A percentile compares a stretch with the other conserved stretches of the same genome.
These are phyloP conservation scores for Amoebophrya sp. DNA, from an alignment of 169 alveolate genomes.

Conservation along the genomic window DNA sequence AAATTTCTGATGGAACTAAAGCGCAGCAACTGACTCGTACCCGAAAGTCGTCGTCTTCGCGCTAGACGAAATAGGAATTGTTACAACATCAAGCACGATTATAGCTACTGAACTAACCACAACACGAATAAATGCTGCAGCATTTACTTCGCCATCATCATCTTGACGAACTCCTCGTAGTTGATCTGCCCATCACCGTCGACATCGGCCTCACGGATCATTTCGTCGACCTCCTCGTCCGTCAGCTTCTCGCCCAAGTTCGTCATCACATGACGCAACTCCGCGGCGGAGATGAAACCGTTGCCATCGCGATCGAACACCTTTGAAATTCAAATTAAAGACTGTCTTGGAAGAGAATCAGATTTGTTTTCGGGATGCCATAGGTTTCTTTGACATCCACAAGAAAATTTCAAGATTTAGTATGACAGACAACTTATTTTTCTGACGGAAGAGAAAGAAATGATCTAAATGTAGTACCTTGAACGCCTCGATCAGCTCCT, in stretches of 20 bases:
- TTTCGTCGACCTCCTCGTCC: slow-evolving; percentile 98
- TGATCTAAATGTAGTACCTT: too few species aligned
- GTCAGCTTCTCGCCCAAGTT: slow-evolving; percentile 96
- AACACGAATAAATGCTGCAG: too few species aligned
- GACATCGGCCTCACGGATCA: slow-evolving; percentile 98
- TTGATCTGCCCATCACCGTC: slow-evolving; percentile 98
- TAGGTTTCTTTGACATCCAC: background rate
- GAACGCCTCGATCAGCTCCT: slow-evolving; percentile 97
- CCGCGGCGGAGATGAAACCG: slow-evolving; percentile 96
- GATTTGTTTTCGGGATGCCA: too few species aligned
- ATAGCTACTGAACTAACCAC: too few species aligned
- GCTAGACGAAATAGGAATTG: too few species aligned
- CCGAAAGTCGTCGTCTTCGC: too few species aligned
- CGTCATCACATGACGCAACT: slow-evolving; percentile 97
- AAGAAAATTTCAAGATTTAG: background rate
- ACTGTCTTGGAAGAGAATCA: too few species aligned
- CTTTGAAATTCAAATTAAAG: slow-evolving; percentile 63
- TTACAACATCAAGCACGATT: too few species aligned
- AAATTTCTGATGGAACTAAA: too few species aligned
- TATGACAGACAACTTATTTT: too few species aligned
- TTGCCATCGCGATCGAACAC: slow-evolving; percentile 97
- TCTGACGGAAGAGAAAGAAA: too few species aligned
- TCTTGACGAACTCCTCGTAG: slow-evolving; percentile 94
- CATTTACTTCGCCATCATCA: slow-evolving; percentile 84
- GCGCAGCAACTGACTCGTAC: too few species aligned